Evolutionary conservation across 371 early-diverging fungal species (phyloP), one percentile per base, ranked within the genome.

Genomic region (Syncephalis plumigaleata): DNA sequence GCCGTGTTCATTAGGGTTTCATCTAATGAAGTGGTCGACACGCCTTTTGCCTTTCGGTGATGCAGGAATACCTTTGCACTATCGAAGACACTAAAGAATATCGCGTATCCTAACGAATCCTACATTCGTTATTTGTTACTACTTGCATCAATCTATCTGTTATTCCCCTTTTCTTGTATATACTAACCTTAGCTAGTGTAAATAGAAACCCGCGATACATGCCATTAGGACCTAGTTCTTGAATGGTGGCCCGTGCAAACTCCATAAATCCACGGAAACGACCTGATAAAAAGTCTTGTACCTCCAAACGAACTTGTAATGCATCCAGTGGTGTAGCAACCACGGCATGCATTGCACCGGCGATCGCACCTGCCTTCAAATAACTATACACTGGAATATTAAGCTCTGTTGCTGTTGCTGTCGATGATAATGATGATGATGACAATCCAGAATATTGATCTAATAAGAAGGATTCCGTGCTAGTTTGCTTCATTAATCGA

Each of bases 21-120:
- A 11, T 31, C 11, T 11, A 11, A 31, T 11, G 31, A 31, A 7
- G 31, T 31, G 11, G 31, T 11, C 63, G 52, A 38, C 56, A 59
- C 23, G 49, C 52, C 40, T 60, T 44, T 0, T 43, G 46, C 8
- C 36, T 37, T 22, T 47, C 46, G 17, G 31, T 37, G 15, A 39
- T 42, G 45, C 24, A 13, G 31, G 37, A 2, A 39, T 16, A 16
- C 44, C 52, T 83, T 83, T 11, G 76, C 68, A 69, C 70, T 74
- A 53, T 81, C 84, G 56, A 82, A 84, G 3, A 79, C 70, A 1
- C 79, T 81, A 66, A 84, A 84, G 50, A 84, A 84, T 8, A 79
- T 54, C 3, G 80, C 79, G 54, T 77, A 84, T 0, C 80, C 76
- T 11, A 76, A 49, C 0, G 77, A 72, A 55, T 84, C 84, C 73